Evolutionary conservation across 2,329 filamentous ascomycete species (phyloP).

Genomic region (Beauveria asiatica): DNA sequence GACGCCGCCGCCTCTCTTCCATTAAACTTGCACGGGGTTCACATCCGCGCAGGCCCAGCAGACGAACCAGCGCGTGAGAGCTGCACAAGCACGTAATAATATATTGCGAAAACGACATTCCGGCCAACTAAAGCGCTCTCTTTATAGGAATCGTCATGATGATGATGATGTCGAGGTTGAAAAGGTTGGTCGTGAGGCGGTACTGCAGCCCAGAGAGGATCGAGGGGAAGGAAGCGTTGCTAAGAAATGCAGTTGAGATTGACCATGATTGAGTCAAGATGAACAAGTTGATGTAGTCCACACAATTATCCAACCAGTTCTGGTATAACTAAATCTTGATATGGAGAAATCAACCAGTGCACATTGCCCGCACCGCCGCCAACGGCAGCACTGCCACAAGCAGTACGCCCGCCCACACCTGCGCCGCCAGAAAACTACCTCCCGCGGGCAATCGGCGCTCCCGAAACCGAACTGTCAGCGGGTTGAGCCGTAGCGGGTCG

Average conservation of each 20-base stretch:
- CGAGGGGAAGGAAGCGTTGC: neutral
- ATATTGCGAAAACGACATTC: neutral
- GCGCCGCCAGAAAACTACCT: neutral
- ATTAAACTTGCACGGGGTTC: neutral
- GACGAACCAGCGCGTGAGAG: too few relatives aligned
- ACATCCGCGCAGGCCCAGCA: too few relatives aligned
- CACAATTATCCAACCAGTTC: neutral
- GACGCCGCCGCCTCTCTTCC: neutral
- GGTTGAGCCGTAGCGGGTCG: too few relatives aligned
- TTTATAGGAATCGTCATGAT: neutral
- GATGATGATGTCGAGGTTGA: neutral
- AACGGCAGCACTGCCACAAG: neutral
- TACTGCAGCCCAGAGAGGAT: neutral
- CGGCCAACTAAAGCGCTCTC: neutral
- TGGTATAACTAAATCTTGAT: neutral
- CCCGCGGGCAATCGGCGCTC: neutral
- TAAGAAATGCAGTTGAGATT: neutral
- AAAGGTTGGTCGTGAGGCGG: neutral
- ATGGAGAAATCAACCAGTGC: neutral
- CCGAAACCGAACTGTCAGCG: neutral
- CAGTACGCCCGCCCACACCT: neutral
- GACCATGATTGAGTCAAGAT: neutral
- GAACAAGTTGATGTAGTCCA: neutral
- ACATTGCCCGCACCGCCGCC: neutral
- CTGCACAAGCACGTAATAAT: too few relatives aligned